Base-by-base conservation (phyloP, 2,329 filamentous ascomycete species). In the Apiospora pterosperma region DNA sequence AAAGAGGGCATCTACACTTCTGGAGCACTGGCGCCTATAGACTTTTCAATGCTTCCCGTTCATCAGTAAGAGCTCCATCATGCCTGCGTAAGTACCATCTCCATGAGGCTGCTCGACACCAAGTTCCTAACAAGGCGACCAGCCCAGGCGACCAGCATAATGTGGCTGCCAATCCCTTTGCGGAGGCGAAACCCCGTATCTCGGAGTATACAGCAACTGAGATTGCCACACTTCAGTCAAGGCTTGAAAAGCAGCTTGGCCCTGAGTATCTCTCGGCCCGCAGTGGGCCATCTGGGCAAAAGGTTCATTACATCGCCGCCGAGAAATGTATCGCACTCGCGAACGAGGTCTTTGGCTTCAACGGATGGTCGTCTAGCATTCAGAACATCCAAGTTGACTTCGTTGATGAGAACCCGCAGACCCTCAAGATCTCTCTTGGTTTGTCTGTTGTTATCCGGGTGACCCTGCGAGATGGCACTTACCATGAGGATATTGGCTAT, bases 401-500 rank as follows among this genome's bases (percentile, higher is more conserved):
- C 77, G 92, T 96, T 66, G 95, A 98, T 74, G 93, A 97, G 78
- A 89, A 90, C 72, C 85, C 89, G 19, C 86, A 90, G 71, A 93
- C 89, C 10, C 85, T 90, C 66, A 95, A 90, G 75, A 89, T 97
- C 71, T 93, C 87, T 68, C 83, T 98, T 39, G 96, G 96, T 0
- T 77, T 99, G 41, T 96, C 93, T 1, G 94, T 97, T 62, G 93
- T 97, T 67, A 89, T 98, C 65, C 88, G 96, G 65, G 91, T 99
- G 38, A 97, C 93, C 2, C 80, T 99, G 63, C 90, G 90, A 67
- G 95, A 98, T 78, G 96, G 96, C 59, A 96, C 95, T n/a, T 98
- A 89, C 75, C 96, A 98, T 76, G 96, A 99, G 85, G 96, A 99
- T 75, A 91, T 98, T 67, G 96, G 96, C 34, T 99, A 99, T 74